Conservation (phyloP, 2,329 filamentous ascomycete species). For the Cordyceps militaris region DNA sequence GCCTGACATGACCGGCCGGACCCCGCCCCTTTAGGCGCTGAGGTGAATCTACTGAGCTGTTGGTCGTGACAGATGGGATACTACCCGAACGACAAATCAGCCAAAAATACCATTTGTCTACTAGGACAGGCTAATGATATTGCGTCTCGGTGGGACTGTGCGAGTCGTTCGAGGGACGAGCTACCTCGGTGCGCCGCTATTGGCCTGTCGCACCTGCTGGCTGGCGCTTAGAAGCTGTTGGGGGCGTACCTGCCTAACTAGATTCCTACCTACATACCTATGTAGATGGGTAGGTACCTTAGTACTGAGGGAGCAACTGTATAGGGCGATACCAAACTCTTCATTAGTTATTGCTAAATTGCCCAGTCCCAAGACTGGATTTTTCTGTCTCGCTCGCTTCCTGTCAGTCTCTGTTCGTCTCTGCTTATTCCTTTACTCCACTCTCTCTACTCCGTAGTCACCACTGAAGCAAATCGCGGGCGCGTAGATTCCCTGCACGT, state of each 20-base stretch:
- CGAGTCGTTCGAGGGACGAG: background rate
- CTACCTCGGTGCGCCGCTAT: background rate
- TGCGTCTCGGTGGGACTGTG: background rate
- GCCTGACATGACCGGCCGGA: background rate
- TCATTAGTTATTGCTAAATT: background rate
- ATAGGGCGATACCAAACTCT: background rate
- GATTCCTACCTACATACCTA: too few species aligned
- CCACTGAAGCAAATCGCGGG: background rate
- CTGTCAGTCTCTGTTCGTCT: background rate
- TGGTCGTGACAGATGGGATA: too few species aligned
- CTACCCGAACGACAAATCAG: too few species aligned
- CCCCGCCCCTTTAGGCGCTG: constrained; percentile 1
- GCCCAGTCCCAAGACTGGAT: background rate
- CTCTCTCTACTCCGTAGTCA: background rate
- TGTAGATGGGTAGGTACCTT: too few species aligned
- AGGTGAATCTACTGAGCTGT: background rate
- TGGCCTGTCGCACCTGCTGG: background rate
- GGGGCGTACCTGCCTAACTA: too few species aligned
- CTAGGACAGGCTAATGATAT: constrained; percentile 4
- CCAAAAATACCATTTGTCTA: background rate
- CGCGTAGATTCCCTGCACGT: constrained; percentile 5
- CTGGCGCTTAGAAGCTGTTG: constrained; percentile 1
- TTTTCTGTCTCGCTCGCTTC: background rate
- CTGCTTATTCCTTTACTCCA: background rate
- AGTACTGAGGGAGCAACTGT: background rate